These are phyloP conservation scores for Magnaporthiopsis poae DNA, from an alignment of 2,329 filamentous ascomycete genomes.

Conservation along the genomic window DNA sequence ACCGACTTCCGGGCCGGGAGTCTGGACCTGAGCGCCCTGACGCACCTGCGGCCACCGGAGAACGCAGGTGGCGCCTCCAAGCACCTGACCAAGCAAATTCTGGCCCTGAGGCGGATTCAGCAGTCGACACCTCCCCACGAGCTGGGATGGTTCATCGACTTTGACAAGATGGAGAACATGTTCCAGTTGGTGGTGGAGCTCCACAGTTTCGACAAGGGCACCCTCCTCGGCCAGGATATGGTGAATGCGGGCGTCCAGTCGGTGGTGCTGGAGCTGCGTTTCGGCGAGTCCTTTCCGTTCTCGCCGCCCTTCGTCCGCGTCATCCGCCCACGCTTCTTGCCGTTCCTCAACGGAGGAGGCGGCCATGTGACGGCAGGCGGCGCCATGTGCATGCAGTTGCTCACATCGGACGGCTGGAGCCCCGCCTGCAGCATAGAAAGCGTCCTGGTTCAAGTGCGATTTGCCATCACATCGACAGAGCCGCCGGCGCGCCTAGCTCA, in stretches of 20 bases:
- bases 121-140: conserved; percentile 46
- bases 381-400: conserved; percentile 72
- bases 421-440: conserved; percentile 65
- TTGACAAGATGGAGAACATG: conserved; percentile 55
- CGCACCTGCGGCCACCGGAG: conserved; percentile 52
- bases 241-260: conserved; percentile 49
- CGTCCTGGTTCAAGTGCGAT: conserved; percentile 68
- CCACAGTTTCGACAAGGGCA: conserved; percentile 62
- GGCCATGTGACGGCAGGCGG: conserved; percentile 79
- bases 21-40: conserved; percentile 52
- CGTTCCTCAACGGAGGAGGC: conserved; percentile 63
- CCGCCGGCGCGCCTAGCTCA: conserved; percentile 61
- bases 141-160: conserved; percentile 77
- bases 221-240: conserved; percentile 70
- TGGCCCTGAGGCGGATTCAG: conserved; percentile 55
- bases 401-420: conserved; percentile 77
- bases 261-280: conserved; percentile 72
- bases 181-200: conserved; percentile 90
- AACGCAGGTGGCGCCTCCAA: conserved; percentile 59
- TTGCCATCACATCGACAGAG: conserved; percentile 62
- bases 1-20: conserved; percentile 55
- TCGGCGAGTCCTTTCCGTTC: conserved; percentile 65
- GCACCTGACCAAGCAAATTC: conserved; percentile 55
- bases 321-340: conserved; percentile 67
- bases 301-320: conserved; percentile 77